A percentile compares a stretch with the other conserved stretches of the same genome.
Conservation (phyloP, 2,329 filamentous ascomycete genomes). For the Pseudofabraea citricarpa region DNA sequence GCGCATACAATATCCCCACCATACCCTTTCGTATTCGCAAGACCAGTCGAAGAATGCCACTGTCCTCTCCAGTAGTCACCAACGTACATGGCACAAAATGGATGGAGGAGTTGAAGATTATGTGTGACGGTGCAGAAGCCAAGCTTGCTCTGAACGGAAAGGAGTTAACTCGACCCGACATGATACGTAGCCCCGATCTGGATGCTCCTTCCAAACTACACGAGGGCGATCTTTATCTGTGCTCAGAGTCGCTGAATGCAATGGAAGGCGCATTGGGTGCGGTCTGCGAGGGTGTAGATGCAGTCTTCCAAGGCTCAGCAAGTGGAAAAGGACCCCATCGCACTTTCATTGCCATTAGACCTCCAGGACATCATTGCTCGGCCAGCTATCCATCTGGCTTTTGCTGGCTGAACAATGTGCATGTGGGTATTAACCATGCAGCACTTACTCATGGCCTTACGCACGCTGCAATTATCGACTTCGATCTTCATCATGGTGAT, state of each 20-base stretch:
- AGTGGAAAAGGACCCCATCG: constrained; percentile 54
- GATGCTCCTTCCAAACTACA: constrained; percentile 56
- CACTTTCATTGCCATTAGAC: constrained; percentile 88
- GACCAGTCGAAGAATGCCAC: constrained; percentile 64
- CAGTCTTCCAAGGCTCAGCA: constrained; percentile 59
- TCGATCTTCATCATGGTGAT: constrained; percentile 88
- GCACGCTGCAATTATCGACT: constrained; percentile 89
- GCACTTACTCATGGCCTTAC: constrained; percentile 80
- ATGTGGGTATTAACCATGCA: constrained; percentile 91
- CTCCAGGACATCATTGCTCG: constrained; percentile 94
- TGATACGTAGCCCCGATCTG: constrained; percentile 44
- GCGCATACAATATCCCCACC: constrained; percentile 44
- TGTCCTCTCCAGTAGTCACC: constrained; percentile 74
- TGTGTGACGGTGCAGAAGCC: constrained; percentile 77
- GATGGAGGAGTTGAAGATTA: constrained; percentile 85
- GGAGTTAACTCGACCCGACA: constrained; percentile 68
- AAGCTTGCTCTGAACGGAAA: constrained; percentile 74
- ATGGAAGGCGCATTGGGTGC: constrained; percentile 90
- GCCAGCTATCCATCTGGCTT: constrained; percentile 87
- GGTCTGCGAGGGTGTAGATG: constrained; percentile 88
- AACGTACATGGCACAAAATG: constrained; percentile 87
- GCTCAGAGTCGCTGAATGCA: constrained; percentile 76
- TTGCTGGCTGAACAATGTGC: constrained; percentile 98
- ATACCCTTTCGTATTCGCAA: constrained; percentile 83
- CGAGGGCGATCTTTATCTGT: constrained; percentile 87